Conservation (phyloP, 2,329 filamentous ascomycete genomes). For the Penicillium sp. region DNA sequence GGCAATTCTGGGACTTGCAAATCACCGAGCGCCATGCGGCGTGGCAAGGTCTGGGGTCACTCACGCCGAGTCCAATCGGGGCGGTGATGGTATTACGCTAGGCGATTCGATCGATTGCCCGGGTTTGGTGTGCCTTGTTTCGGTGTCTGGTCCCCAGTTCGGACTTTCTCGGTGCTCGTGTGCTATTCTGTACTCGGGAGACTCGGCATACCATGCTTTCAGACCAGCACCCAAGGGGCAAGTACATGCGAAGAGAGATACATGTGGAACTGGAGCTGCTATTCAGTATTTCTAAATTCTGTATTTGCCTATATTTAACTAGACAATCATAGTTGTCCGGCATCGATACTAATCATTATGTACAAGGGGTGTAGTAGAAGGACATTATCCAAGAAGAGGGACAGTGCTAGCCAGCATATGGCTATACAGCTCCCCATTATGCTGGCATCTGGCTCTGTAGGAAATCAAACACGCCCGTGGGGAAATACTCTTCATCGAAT, state of each 20-base stretch:
- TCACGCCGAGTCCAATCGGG: constrained; percentile 2
- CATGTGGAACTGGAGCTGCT: background rate
- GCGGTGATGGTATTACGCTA: background rate
- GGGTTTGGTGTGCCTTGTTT: constrained; percentile 10
- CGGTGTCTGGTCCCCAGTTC: constrained; percentile 14
- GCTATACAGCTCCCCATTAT: constrained; percentile 25
- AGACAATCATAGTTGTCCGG: constrained; percentile 15
- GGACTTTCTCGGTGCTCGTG: constrained; percentile 30
- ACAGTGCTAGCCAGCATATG: background rate
- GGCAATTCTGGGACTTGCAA: constrained; percentile 31
- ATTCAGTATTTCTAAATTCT: background rate
- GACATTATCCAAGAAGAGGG: background rate
- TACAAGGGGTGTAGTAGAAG: constrained; percentile 21
- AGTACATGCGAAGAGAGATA: constrained; percentile 4
- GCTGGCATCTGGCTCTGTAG: constrained; percentile 51
- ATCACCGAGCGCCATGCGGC: constrained; percentile 25
- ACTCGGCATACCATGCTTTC: background rate
- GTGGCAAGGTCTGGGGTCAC: background rate
- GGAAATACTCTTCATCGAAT: constrained; percentile 50
- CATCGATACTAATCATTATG: constrained; percentile 21
- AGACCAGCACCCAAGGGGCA: background rate
- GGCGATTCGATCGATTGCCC: constrained; percentile 24
- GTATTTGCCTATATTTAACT: background rate
- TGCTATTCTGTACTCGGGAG: background rate
- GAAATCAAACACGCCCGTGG: constrained; percentile 51